Evolutionary conservation across 148 eudicot genomes (phyloP), one percentile per base, ranked within the genome.

Genomic region (Agrostemma githago): DNA sequence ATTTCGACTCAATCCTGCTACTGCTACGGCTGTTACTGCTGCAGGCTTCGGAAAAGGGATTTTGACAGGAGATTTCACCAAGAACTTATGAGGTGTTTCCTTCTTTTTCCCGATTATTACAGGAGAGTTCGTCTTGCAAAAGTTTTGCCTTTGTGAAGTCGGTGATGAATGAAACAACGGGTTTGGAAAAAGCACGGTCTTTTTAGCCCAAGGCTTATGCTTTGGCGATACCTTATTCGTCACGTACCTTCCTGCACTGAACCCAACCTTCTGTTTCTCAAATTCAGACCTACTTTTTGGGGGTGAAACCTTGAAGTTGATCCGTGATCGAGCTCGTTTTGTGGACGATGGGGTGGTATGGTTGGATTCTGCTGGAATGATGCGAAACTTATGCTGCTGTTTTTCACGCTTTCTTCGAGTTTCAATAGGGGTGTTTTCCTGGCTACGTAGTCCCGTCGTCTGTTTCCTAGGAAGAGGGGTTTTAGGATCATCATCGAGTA

Each of bases 181-280:
- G 75, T 92, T 92, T 4, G 99, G 96, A 38, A 95, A 95, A 21
- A 95, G 87, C 0, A 95, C 97, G 1, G 99, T 79, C 73, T 95
- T 95, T 72, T 79, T 87, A 59, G 83, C 94, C 99, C 99, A 95
- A 26, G 99, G 99, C 72, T 84, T 84, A 68, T 90, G 81, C 51
- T 85, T 95, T 57, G 99, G 97, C 15, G 99, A 95, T 17, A 95
- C 97, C 64, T 89, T 88, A 72, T 90, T 95, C 2, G 93, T 86
- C 48, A 81, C 62, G 42, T 82, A 86, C 75, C 81, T 81, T 26
- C 34, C 34, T 40, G 58, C 60, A 41, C 83, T 71, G 39, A 77
- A 71, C 48, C 59, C 75, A 44, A 15, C 57, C 42, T 74, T 88
- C 66, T 83, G 89, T 75, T 83, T 84, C 60, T 82, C 86, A 11